Percentiles rank a stretch among this genome's conserved stretches.
Evolutionary conservation across 1,284 basidiomycete genomes (phyloP).

Genomic region (Cryptococcus jaspeensis): DNA sequence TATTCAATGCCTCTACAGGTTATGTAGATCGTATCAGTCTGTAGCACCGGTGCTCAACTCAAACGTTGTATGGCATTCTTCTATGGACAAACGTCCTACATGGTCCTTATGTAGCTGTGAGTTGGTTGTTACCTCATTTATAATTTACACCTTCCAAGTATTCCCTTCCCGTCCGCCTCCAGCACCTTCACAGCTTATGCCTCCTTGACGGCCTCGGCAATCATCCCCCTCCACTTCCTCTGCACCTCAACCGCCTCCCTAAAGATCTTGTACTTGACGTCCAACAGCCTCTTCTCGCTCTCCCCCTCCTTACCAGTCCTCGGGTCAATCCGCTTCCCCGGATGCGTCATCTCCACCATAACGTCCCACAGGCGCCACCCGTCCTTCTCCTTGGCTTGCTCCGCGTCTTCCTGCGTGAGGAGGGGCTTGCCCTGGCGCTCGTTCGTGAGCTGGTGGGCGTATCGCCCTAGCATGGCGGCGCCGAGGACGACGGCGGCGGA

Average conservation of each 20-base stretch:
- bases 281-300: slow-evolving; percentile 67
- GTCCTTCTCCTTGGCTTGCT: slow-evolving; percentile 57
- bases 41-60: no score
- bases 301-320: slow-evolving; percentile 54
- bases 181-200: background rate
- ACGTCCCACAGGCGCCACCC: slow-evolving; percentile 80
- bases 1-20: no score
- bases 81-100: no score
- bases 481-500: slow-evolving; percentile 86
- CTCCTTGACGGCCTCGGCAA: slow-evolving; percentile 31
- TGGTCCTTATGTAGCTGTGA: no score
- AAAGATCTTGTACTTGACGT: slow-evolving; percentile 94
- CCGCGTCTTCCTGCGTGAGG: slow-evolving; percentile 51
- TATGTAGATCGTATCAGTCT: no score
- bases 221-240: slow-evolving; percentile 55
- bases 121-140: no score
- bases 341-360: slow-evolving; percentile 95
- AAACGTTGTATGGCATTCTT: no score
- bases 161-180: no score
- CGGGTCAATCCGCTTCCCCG: slow-evolving; percentile 73
- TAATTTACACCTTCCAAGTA: no score
- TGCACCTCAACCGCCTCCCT: slow-evolving; percentile 83
- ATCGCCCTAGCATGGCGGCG: slow-evolving; percentile 87
- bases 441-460: slow-evolving; percentile 66
- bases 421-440: slow-evolving; percentile 42